phyloP scores from a whole-genome alignment of 352 stramenopile species.

The Pythium pyrilobum region DNA sequence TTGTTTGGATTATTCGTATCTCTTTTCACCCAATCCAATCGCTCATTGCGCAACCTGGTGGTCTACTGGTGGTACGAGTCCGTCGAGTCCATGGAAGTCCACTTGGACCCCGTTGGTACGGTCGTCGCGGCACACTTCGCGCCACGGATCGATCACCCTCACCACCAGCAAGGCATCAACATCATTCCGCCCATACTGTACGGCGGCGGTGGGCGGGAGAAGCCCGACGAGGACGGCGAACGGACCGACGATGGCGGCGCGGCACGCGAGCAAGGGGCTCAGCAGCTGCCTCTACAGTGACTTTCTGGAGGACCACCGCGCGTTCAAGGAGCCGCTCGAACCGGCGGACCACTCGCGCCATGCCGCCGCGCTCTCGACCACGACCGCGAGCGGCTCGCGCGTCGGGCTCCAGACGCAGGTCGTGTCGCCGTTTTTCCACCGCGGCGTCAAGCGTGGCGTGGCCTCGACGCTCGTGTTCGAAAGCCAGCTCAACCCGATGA shows the following conservation, averaged over 20 bases:
- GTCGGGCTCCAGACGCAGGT: constrained; percentile 53
- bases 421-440: constrained; percentile 66
- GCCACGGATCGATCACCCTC: neutral
- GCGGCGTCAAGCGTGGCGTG: constrained; percentile 59
- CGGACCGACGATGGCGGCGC: constrained; percentile 8
- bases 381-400: constrained; percentile 45
- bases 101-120: too few relatives aligned
- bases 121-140: neutral
- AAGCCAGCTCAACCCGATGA: constrained; percentile 60
- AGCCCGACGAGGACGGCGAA: neutral
- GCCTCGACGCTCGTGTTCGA: constrained; percentile 59
- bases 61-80: constrained; percentile 3
- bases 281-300: constrained; percentile 63
- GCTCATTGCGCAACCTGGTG: neutral
- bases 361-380: constrained; percentile 38
- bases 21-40: constrained; percentile 1
- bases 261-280: constrained; percentile 37
- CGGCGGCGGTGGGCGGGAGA: too few relatives aligned
- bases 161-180: constrained; percentile 9
- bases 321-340: constrained; percentile 34
- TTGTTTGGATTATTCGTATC: neutral
- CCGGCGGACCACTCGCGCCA: constrained; percentile 46
- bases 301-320: constrained; percentile 51
- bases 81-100: too few relatives aligned
- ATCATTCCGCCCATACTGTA: neutral